Conservation (phyloP, 2,329 filamentous ascomycete genomes). For the Scedosporium apiospermum region DNA sequence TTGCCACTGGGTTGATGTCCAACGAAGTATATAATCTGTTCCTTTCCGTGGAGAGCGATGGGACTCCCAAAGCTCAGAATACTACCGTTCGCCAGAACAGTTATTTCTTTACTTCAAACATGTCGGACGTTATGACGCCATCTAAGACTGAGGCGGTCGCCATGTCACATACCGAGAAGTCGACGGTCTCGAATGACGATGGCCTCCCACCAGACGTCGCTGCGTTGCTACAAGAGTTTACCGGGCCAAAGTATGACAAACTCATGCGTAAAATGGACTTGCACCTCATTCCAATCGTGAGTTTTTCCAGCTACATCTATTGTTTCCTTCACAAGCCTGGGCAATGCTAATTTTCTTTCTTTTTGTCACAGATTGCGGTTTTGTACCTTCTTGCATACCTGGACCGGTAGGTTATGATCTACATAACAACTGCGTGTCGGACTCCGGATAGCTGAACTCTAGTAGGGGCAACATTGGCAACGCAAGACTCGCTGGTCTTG, state of each 20-base stretch:
- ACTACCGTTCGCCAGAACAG: not conserved
- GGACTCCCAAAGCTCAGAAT: not conserved
- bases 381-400: constrained; percentile 65
- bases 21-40: not conserved
- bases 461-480: constrained; percentile 35
- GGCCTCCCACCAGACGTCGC: constrained; percentile 3
- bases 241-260: constrained; percentile 42
- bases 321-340: not conserved
- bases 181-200: not conserved
- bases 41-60: not conserved
- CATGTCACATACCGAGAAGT: constrained; percentile 3
- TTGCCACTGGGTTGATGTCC: not conserved
- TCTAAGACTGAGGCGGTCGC: not conserved
- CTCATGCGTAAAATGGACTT: constrained; percentile 53
- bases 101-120: not conserved
- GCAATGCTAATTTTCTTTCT: not conserved
- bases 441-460: not conserved
- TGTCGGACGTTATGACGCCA: not conserved
- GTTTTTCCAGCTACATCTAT: not conserved
- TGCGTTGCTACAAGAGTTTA: constrained; percentile 2
- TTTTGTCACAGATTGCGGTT: constrained; percentile 41
- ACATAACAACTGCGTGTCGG: not conserved
- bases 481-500: constrained; percentile 55
- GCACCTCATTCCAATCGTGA: constrained; percentile 47
- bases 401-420: constrained; percentile 31